Conservation (phyloP, 352 stramenopile genomes). For the Globisporangium rhizosaccharum region DNA sequence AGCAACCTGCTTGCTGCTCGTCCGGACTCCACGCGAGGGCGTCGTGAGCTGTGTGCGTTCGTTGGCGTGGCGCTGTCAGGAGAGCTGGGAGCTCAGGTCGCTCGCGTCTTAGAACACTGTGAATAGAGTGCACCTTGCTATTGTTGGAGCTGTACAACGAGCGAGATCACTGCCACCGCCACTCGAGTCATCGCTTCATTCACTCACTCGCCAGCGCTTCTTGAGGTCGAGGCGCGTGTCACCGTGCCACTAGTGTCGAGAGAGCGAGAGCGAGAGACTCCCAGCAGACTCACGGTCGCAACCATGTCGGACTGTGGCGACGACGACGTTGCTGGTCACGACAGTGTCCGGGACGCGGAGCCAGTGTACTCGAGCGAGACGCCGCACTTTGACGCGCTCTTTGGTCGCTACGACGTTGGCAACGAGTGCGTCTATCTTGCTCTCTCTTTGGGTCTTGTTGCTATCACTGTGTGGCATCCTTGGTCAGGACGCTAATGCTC, state of each 20-base stretch:
- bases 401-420: constrained; percentile 39
- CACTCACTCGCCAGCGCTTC: background rate
- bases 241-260: background rate
- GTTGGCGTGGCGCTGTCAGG: no score
- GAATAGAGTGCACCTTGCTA: no score
- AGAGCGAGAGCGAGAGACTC: background rate
- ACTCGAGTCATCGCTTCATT: background rate
- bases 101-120: no score
- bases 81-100: no score
- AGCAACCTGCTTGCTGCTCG: no score
- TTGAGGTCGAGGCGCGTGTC: background rate
- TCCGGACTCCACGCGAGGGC: no score
- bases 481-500: background rate
- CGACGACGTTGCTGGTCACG: constrained; percentile 12
- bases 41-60: no score
- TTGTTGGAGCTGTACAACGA: background rate
- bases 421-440: constrained; percentile 19
- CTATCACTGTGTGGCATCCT: background rate
- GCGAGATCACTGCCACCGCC: background rate
- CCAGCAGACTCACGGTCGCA: background rate
- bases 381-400: constrained; percentile 59
- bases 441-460: background rate
- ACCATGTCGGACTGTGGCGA: constrained; percentile 26
- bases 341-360: constrained; percentile 18
- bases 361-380: constrained; percentile 37